Conservation (phyloP, 2,329 filamentous ascomycete genomes). For the Colletotrichum simmondsii region DNA sequence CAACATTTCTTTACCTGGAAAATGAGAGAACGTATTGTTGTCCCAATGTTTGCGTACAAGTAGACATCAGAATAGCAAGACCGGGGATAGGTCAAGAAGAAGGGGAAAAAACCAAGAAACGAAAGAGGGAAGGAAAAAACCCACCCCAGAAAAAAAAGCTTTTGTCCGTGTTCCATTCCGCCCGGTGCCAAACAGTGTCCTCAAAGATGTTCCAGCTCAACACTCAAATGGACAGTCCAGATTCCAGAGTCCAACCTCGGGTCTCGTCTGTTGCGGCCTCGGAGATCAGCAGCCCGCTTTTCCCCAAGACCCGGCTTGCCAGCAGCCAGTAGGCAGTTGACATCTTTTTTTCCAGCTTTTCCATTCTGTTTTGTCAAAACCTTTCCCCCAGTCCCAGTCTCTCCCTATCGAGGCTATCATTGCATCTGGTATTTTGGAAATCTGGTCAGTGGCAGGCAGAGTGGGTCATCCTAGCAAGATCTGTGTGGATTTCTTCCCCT, state of each 20-base stretch:
- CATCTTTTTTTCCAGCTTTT: background rate
- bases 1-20: background rate
- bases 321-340: background rate
- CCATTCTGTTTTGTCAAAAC: background rate
- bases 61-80: background rate
- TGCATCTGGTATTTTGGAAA: background rate
- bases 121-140: background rate
- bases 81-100: too few species aligned
- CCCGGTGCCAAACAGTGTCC: too few species aligned
- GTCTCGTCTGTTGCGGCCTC: conserved; percentile 8
- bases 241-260: background rate
- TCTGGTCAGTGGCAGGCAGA: background rate
- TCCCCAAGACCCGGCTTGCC: background rate
- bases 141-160: background rate
- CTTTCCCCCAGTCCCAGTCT: background rate
- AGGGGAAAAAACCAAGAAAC: too few species aligned
- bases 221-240: background rate
- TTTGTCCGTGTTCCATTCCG: background rate
- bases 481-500: background rate
- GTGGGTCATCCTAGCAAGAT: background rate
- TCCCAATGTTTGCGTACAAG: background rate
- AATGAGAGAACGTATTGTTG: too few species aligned
- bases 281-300: conserved; percentile 1
- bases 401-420: background rate
- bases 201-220: background rate